Evolutionary conservation across 345 rosid genomes (phyloP), one percentile per base, ranked within the genome.

Genomic region (Arabis alpina): DNA sequence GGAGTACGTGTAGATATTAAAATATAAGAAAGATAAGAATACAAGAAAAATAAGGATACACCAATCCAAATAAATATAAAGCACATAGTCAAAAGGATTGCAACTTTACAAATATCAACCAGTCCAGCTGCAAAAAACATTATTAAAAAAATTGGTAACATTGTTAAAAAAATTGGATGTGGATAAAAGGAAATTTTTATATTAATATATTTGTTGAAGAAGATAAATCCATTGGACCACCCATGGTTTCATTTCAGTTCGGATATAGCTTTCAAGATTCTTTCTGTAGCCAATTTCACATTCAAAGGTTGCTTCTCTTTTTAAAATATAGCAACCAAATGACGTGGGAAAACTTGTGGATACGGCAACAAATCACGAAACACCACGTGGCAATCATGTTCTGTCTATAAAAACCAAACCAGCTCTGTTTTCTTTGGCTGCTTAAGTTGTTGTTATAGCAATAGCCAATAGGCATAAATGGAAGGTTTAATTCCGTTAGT

Each of bases 401-500:
- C 36, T 32, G 49, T 48, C 70, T 61, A 27, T 57, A 68, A 60
- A 56, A 27, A 49, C 55, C 39, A 62, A 52, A n/a, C 23, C 54
- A 5, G 49, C 23, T 61, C 51, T 47, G 51, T 66, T 39, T 32
- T 40, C 28, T 44, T 60, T 47, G 64, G 69, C 19, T 23, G 64
- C 57, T 34, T 34, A 28, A 28, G 32, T 28, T 4, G 5, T 28
- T 32, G 23, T 19, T 19, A 19, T 19, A 19, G 23, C 23, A 19
- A 32, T 54, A 54, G 60, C 54, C 51, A 55, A 37, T 1, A n/a
- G 16, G 13, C 40, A 36, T 5, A 14, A 66, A 93, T 93, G 98
- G 98, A 93, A 67, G 96, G 96, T 69, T 77, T 89, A 0, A 87
- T 89, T 64, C 96, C 96, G 40, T 83, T 82, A 23, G 88, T 86